Evolutionary conservation across 306 rosid species (phyloP).

Genomic region (Inga oerstediana): DNA sequence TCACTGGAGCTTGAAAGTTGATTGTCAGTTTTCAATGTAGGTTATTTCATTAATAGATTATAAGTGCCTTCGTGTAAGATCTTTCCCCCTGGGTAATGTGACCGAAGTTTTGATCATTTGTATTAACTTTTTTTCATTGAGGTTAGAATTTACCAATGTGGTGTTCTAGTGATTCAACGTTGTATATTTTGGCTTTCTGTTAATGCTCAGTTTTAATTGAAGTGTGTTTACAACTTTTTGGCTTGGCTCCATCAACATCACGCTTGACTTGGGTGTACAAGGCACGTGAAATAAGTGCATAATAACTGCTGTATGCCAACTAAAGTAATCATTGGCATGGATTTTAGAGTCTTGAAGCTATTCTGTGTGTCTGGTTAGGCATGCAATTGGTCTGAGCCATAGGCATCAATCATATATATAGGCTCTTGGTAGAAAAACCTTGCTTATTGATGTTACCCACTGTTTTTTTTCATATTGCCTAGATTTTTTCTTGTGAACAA

Average conservation of each 20-base stretch:
- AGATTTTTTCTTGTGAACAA: neutral
- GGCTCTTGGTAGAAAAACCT: neutral
- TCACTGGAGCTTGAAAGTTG: constrained; percentile 59
- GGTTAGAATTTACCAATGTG: neutral
- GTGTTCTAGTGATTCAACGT: constrained; percentile 15
- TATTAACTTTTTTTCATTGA: constrained; percentile 11
- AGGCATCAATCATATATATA: neutral
- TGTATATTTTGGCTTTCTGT: neutral
- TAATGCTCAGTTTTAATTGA: too few relatives aligned
- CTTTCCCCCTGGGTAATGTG: constrained; percentile 3
- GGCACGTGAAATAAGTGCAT: neutral
- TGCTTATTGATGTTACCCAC: neutral
- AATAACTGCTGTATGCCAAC: neutral
- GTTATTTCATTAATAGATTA: neutral
- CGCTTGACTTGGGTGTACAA: neutral
- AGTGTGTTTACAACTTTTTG: neutral
- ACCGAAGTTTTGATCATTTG: constrained; percentile 21
- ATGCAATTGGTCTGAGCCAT: neutral
- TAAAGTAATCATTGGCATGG: neutral
- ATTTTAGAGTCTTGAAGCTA: neutral
- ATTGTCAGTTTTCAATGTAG: neutral
- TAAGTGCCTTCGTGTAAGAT: neutral
- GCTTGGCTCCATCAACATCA: neutral
- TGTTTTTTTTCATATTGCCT: neutral
- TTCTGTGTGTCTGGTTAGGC: neutral